Evolutionary conservation across 768 basidiomycete genomes (phyloP).

Genomic region (Mycena indigotica): DNA sequence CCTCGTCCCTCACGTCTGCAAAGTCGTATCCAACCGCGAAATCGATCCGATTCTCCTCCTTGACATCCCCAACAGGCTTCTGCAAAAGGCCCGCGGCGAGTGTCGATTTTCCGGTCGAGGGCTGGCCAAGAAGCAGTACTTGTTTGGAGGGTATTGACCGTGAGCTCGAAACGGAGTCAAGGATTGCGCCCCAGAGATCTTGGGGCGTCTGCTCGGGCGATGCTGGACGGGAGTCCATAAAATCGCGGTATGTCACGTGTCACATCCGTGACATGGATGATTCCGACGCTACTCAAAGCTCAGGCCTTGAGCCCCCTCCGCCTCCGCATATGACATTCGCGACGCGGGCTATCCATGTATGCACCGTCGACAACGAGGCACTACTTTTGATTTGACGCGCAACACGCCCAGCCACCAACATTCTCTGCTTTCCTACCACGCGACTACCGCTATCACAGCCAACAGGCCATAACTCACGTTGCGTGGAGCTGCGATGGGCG

Average conservation of each 20-base stretch:
- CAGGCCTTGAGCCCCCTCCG: constrained; percentile 56
- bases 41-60: constrained; percentile 64
- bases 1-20: constrained; percentile 88
- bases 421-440: constrained; percentile 82
- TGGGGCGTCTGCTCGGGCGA: constrained; percentile 74
- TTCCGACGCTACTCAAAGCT: constrained; percentile 57
- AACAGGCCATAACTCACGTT: constrained; percentile 72
- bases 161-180: constrained; percentile 82
- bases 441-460: constrained; percentile 66
- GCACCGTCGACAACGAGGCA: constrained; percentile 29
- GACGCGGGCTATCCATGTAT: constrained; percentile 74
- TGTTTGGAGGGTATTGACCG: constrained; percentile 86
- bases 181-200: constrained; percentile 91
- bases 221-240: constrained; percentile 55
- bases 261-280: not conserved
- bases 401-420: constrained; percentile 61
- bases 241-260: not conserved
- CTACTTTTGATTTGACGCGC: constrained; percentile 4
- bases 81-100: constrained; percentile 72
- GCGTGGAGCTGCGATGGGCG: constrained; percentile 87
- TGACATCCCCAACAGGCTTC: constrained; percentile 60
- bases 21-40: constrained; percentile 93
- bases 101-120: constrained; percentile 76
- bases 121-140: constrained; percentile 80
- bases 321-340: constrained; percentile 72